phyloP scores from a whole-genome alignment of 192 early-diverging fungal genomes.

The Coemansia sp. region DNA sequence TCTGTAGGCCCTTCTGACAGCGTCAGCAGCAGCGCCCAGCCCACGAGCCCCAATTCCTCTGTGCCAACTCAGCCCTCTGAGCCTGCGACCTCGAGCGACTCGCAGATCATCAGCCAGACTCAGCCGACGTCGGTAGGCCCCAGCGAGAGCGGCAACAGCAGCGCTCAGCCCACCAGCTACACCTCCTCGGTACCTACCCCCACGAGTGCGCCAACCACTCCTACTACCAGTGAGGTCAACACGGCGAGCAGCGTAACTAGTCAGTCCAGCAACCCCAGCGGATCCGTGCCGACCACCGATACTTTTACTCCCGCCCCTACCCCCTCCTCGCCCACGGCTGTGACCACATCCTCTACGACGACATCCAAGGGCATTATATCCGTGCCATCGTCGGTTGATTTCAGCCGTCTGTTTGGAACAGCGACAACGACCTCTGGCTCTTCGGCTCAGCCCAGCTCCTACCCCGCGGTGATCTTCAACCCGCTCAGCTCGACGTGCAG shows the following conservation, averaged over 20 bases:
- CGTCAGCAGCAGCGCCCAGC: background rate
- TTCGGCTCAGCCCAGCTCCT: background rate
- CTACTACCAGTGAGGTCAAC: background rate
- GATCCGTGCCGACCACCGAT: background rate
- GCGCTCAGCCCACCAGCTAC: background rate
- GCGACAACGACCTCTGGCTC: constrained; percentile 6
- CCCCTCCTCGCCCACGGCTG: background rate
- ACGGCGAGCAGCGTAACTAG: background rate
- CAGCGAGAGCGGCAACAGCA: background rate
- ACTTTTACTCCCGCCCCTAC: background rate
- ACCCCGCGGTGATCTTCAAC: constrained; percentile 39
- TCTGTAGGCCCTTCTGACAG: background rate
- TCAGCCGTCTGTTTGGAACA: constrained; percentile 34
- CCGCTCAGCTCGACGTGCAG: constrained; percentile 34
- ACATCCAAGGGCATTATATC: constrained; percentile 23
- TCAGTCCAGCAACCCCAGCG: background rate
- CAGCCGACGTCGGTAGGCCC: background rate
- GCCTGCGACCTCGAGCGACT: background rate
- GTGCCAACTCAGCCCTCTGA: background rate
- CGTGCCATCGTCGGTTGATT: constrained; percentile 49
- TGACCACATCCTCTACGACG: constrained; percentile 4
- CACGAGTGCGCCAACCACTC: background rate
- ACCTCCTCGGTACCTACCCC: background rate
- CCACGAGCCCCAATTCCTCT: background rate
- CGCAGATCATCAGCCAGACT: background rate